Percentiles rank a stretch among this genome's conserved stretches.
Evolutionary conservation across 2,329 filamentous ascomycete genomes (phyloP).

Genomic region (Beauveria varroae): DNA sequence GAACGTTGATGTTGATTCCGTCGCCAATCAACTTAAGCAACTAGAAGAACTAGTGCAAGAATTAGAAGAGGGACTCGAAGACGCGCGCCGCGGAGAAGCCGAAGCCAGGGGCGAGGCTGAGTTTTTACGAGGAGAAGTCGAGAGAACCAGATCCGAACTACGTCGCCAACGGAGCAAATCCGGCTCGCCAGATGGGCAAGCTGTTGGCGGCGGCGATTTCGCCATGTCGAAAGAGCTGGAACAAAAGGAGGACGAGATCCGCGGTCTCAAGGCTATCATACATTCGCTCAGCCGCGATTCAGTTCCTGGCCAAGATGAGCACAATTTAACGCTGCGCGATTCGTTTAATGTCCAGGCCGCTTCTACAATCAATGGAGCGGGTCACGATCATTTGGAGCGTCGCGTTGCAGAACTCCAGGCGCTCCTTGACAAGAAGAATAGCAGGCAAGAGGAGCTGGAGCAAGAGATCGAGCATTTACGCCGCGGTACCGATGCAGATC

Average conservation of each 20-base stretch:
- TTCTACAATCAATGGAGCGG: slow-evolving; percentile 31
- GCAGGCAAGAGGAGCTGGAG: slow-evolving; percentile 78
- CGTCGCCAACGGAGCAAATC: slow-evolving; percentile 82
- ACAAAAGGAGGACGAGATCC: slow-evolving; percentile 94
- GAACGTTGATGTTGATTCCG: slow-evolving; percentile 82
- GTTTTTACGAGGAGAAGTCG: slow-evolving; percentile 89
- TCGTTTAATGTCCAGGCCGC: background rate
- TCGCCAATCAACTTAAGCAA: slow-evolving; percentile 87
- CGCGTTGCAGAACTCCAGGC: slow-evolving; percentile 73
- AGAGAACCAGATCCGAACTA: slow-evolving; percentile 81
- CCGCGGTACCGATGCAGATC: slow-evolving; percentile 29
- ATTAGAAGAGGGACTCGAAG: slow-evolving; percentile 91
- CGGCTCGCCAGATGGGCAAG: slow-evolving; percentile 23
- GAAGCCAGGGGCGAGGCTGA: slow-evolving; percentile 95
- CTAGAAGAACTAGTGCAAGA: slow-evolving; percentile 94
- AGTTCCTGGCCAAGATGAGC: slow-evolving; percentile 35
- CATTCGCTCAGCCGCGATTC: slow-evolving; percentile 83
- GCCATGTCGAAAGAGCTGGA: slow-evolving; percentile 68
- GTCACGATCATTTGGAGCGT: slow-evolving; percentile 64
- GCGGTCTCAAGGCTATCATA: slow-evolving; percentile 94
- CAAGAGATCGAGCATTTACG: slow-evolving; percentile 67
- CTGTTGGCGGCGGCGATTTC: slow-evolving; percentile 33
- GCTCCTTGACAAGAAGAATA: slow-evolving; percentile 63
- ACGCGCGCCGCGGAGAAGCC: slow-evolving; percentile 86
- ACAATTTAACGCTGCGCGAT: slow-evolving; percentile 21